phyloP scores from a whole-genome alignment of 352 stramenopile species.

The Globisporangium nodosum region DNA sequence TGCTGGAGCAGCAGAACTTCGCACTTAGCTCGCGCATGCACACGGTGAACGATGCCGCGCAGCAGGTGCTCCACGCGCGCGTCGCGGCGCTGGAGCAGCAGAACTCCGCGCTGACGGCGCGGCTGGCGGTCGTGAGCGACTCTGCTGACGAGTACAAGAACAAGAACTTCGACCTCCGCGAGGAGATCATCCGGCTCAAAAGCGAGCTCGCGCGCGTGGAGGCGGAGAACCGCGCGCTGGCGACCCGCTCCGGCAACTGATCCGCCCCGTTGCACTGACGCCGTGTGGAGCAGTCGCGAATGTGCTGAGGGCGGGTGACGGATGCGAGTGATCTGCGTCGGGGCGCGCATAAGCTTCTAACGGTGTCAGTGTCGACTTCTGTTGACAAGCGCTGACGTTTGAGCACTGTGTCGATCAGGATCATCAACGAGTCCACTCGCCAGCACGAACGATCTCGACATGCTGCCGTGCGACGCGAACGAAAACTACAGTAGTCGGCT shows the following conservation, averaged over 20 bases:
- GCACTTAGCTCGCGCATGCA: conserved; percentile 1
- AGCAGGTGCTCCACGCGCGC: not conserved
- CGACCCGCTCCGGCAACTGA: not conserved
- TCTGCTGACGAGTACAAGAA: not conserved
- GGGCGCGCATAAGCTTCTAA: too few relatives aligned
- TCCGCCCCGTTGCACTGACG: not conserved
- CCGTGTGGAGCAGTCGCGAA: too few relatives aligned
- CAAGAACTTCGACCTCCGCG: not conserved
- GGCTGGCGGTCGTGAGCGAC: conserved; percentile 7
- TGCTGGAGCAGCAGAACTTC: conserved; percentile 1
- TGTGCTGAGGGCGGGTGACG: too few relatives aligned
- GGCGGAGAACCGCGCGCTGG: not conserved
- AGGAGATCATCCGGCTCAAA: conserved; percentile 1
- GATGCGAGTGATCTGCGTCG: too few relatives aligned
- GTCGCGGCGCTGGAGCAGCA: conserved; percentile 1
- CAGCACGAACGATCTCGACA: too few relatives aligned
- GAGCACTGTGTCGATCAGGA: too few relatives aligned
- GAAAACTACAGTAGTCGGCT: too few relatives aligned
- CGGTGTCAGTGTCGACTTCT: too few relatives aligned
- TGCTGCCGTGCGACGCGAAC: too few relatives aligned
- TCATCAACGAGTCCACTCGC: too few relatives aligned
- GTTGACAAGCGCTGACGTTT: too few relatives aligned
- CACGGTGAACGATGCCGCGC: not conserved
- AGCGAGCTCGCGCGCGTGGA: conserved; percentile 1
- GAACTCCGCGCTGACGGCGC: not conserved